Evolutionary conservation across 2,329 filamentous ascomycete species (phyloP), one percentile per base, ranked within the genome.

Genomic region (Hyphodiscus sp.): DNA sequence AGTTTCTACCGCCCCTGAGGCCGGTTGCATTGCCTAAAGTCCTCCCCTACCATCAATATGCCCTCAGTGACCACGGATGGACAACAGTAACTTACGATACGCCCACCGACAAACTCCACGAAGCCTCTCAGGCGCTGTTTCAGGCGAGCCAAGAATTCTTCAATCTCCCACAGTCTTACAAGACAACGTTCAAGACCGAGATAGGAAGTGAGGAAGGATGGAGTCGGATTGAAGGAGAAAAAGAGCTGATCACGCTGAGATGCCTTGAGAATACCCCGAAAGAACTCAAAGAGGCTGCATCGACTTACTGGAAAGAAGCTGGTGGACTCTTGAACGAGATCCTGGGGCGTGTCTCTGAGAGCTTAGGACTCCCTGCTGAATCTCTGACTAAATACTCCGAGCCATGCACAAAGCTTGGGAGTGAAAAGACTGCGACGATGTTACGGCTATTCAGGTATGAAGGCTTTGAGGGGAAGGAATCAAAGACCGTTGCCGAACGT

Each of bases 371-470:
- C 33, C 55, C 56, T 2, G 46, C 54, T 19, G 51, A 59, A 20
- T 44, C 55, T 16, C 52, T 65, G 16, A 61, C 51, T 4, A 48
- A 47, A 6, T 65, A 56, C 54, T 65, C 62, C 2, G 49, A 61
- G 26, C 60, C 61, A 19, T 63, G 62, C 46, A 41, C 15, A 29
- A 51, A 41, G 19, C 33, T 65, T 6, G 46, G 50, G 2, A 23
- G 49, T 4, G 45, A 60, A 18, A 59, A 53, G 18, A 63, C 59
- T 1, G 60, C 62, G 2, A 63, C 57, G 4, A 59, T 65, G 58
- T 41, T 65, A n/a, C 51, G 63, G 11, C 20, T 65, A 1, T 65
- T 65, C 43, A 49, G 61, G 41, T 65, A 65, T 45, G 61, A 65
- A 26, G 57, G 58, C 10, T 54, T 49, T 43, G 51, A 53, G 38